These are phyloP conservation scores for Cicer judaicum DNA, from an alignment of 306 rosid species.

Conservation along the genomic window DNA sequence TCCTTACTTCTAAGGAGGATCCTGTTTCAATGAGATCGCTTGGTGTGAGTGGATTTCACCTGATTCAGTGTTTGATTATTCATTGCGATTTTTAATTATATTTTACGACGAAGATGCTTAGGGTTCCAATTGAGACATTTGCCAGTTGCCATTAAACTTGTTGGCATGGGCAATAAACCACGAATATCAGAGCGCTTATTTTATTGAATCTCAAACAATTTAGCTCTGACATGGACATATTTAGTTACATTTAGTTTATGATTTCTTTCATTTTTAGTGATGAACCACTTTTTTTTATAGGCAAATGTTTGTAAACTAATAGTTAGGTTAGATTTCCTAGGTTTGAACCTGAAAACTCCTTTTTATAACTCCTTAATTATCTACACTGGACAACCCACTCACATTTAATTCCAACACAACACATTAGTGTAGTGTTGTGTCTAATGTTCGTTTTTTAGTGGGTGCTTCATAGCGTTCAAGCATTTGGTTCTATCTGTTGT, in stretches of 20 bases:
- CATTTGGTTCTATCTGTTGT: not conserved
- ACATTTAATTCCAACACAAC: too few relatives aligned
- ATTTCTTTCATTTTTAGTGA: too few relatives aligned
- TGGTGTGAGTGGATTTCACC: conserved; percentile 62
- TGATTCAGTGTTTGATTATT: not conserved
- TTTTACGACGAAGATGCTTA: not conserved
- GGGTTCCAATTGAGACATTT: not conserved
- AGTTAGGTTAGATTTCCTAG: too few relatives aligned
- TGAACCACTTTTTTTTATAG: too few relatives aligned
- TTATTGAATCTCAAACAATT: not conserved
- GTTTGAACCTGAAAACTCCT: too few relatives aligned
- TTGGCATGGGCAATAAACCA: too few relatives aligned
- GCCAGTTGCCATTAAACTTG: not conserved
- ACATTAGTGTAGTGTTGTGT: too few relatives aligned
- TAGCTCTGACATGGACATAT: too few relatives aligned
- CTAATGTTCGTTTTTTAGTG: not conserved
- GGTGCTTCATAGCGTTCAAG: not conserved
- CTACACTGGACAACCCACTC: too few relatives aligned
- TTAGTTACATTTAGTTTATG: too few relatives aligned
- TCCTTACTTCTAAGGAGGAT: conserved; percentile 89
- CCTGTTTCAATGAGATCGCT: conserved; percentile 76
- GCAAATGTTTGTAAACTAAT: too few relatives aligned
- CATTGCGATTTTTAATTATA: not conserved
- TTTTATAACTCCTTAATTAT: too few relatives aligned
- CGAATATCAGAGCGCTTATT: not conserved